Conservation (phyloP, 2,329 filamentous ascomycete genomes). For the Fusarium sp. region DNA sequence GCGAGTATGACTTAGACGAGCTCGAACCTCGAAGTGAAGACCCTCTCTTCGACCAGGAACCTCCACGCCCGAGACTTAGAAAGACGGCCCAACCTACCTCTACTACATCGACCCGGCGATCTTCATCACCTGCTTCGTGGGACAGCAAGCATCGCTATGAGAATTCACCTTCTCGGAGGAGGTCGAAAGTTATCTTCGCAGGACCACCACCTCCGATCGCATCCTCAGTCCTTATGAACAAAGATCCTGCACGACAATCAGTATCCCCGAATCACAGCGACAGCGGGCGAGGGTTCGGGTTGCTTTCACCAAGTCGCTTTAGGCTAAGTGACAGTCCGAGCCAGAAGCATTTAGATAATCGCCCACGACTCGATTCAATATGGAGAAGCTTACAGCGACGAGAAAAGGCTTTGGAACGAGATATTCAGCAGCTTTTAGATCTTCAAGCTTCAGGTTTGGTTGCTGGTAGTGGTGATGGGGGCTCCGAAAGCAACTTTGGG, state of each 20-base stretch:
- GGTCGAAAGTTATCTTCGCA: conserved; percentile 55
- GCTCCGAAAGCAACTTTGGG: conserved; percentile 44
- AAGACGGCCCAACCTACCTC: conserved; percentile 22
- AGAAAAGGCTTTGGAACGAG: conserved; percentile 59
- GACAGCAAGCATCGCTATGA: conserved; percentile 46
- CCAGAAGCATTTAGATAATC: conserved; percentile 43
- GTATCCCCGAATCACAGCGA: conserved; percentile 23
- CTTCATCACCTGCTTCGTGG: conserved; percentile 31
- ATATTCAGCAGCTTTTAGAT: conserved; percentile 62
- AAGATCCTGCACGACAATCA: conserved; percentile 13
- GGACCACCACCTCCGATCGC: conserved; percentile 66
- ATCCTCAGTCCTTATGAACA: conserved; percentile 53
- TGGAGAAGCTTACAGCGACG: conserved; percentile 62
- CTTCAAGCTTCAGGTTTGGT: conserved; percentile 60
- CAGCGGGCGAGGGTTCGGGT: conserved; percentile 19
- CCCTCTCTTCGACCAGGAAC: conserved; percentile 37
- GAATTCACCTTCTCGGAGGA: conserved; percentile 50
- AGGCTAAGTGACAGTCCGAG: conserved; percentile 47
- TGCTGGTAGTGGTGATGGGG: conserved; percentile 50
- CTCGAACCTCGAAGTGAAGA: conserved; percentile 54
- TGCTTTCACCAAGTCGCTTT: conserved; percentile 33
- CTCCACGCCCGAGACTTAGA: conserved; percentile 39
- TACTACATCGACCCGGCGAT: conserved; percentile 16
- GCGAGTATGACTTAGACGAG: conserved; percentile 55
- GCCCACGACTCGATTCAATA: conserved; percentile 55